Base-by-base conservation (phyloP, 768 basidiomycete species). In the Stropharia rugosoannulata region DNA sequence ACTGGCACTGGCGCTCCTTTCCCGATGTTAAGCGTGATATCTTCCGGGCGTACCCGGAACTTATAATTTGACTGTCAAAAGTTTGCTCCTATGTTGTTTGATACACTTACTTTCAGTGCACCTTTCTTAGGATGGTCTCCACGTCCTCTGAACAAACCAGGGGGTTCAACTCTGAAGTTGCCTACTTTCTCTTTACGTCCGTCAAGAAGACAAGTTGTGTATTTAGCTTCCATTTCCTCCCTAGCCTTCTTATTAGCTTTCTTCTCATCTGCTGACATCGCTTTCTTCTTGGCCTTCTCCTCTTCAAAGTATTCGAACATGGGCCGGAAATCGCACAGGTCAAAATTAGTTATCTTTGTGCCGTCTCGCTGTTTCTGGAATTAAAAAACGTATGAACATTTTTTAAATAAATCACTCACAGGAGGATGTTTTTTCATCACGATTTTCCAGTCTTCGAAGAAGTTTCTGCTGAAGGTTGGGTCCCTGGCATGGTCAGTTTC, bases 81-180 rank as follows among this genome's bases (percentile, higher is more conserved):
- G 16, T 44, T 43, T 43, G 35, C 41, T 40, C 42, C 12, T 41
- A 40, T 42, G 40, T 12, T 54, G 47, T 38, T 36, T 38, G 9
- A 29, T n/a, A 43, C 42, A 66, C 76, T 66, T 65, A 93, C 95
- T 81, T 98, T 98, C 49, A 97, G 78, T 39, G 87, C 86, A 15
- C 97, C 97, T 70, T 98, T 98, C 81, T 90, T 95, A 0, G 97
- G 97, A 72, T 99, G 97, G 64, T 98, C 95, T 51, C 97, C 97
- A 60, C 97, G 95, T 58, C 97, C 97, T 70, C 97, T 79, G 75
- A 98, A 99, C 49, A 98, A 75, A n/a, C 96, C 95, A 25, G 97
- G 97, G 69, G 97, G 97, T 80, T 99, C 97, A 49, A 98, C 87
- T 62, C 95, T 83, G 79, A 98, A 98, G 75, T 98, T 99, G 38